Evolutionary conservation across 331 rosid species (phyloP), one percentile per base, ranked within the genome.

Genomic region (Malus hybrid): DNA sequence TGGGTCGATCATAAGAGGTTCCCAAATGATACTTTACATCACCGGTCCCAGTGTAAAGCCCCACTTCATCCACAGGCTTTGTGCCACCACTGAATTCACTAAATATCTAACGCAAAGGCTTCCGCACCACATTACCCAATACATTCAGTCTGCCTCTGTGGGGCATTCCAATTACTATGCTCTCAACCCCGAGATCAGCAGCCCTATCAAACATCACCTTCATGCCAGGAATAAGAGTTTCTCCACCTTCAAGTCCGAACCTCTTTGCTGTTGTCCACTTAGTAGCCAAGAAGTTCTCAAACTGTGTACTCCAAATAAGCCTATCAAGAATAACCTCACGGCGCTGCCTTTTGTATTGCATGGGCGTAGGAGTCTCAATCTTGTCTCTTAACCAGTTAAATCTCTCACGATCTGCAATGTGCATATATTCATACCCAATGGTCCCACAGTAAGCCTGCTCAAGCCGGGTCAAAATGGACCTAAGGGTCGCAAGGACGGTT

Each of bases 21-120:
- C 97, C 99, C 88, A 95, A 84, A 80, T 95, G 99, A 86, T 89
- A 90, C 87, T 95, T 92, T 53, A 95, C 99, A 77, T 95, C 99
- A 79, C 99, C 99, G 70, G 97, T 95, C 71, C 99, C 99, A 6
- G 98, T 87, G 83, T 92, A 92, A n/a, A 95, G 93, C 77, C 91
- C 98, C 63, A 85, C 89, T 84, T 95, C 99, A 79, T 84, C 99
- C 73, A 86, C 96, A 70, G 97, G 91, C 81, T 86, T 87, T 16
- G 85, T 86, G 66, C 96, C 96, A 39, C 98, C 93, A 65, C 93
- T 92, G 71, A 95, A 92, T 83, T 92, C 99, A 32, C 90, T 89
- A 73, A 95, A 95, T 75, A 92, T 95, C 75, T 92, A 97, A 11
- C 96, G 85, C 34, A 95, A 85, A 3, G 99, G 99, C 86, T 92